Percentiles rank a stretch among this genome's conserved stretches.
Evolutionary conservation across 352 stramenopile species (phyloP).

Genomic region (Pilasporangium apinafurcum): DNA sequence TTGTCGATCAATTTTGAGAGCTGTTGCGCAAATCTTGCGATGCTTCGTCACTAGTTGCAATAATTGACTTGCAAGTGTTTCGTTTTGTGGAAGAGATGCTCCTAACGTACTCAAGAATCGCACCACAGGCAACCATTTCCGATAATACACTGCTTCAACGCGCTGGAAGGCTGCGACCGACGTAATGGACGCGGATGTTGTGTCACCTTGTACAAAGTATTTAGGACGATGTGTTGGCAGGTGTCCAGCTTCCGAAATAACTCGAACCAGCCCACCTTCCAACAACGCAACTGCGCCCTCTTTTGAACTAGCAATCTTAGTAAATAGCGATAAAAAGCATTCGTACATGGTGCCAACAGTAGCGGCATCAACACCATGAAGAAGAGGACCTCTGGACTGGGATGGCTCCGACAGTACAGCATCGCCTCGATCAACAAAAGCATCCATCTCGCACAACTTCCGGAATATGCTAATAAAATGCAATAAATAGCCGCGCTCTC

Average conservation of each 20-base stretch:
- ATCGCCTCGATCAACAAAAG: constrained; percentile 35
- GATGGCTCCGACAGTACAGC: constrained; percentile 34
- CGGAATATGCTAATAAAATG: constrained; percentile 79
- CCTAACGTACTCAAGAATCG: constrained; percentile 56
- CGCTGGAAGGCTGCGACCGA: constrained; percentile 52
- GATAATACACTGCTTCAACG: constrained; percentile 53
- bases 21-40: constrained; percentile 62
- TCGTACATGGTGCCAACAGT: constrained; percentile 80
- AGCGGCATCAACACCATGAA: constrained; percentile 40
- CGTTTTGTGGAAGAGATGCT: constrained; percentile 61
- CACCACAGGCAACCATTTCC: constrained; percentile 73
- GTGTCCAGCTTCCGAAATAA: constrained; percentile 50
- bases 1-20: constrained; percentile 50
- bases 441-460: constrained; percentile 67
- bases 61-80: constrained; percentile 46
- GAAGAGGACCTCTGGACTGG: too few species aligned
- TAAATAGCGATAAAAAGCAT: constrained; percentile 78
- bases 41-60: constrained; percentile 57
- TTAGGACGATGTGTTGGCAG: constrained; percentile 66
- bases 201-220: constrained; percentile 37
- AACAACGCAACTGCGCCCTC: constrained; percentile 64
- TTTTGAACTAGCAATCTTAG: constrained; percentile 43
- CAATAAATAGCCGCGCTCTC: constrained; percentile 70
- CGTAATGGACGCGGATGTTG: constrained; percentile 13
- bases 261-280: constrained; percentile 63